Base-by-base conservation (phyloP, 805 yeast genomes). In the Danielia reshetovae region DNA sequence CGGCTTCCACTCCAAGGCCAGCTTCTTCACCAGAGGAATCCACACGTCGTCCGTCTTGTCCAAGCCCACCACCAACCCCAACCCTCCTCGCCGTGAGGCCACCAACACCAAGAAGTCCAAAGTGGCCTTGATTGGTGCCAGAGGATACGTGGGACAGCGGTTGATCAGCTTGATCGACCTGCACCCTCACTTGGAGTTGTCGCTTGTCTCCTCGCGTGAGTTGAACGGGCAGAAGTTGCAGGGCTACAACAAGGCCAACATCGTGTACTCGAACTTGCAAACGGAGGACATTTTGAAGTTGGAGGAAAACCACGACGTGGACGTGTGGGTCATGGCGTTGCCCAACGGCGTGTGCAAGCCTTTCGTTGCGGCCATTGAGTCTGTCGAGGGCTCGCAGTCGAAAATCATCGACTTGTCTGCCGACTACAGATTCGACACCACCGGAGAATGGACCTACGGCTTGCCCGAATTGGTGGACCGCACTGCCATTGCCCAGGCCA, bases 251-350 rank as follows among this genome's bases (percentile, higher is more conserved):
- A 93, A 90, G 65, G 70, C 75, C 36, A 78, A 84, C 39, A 75
- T 90, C 36, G 72, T 75, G 34, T 93, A 93, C 64, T 85, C 85
- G 42, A 93, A 89, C 62, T 70, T 93, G 49, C 89, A 82, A 55
- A 74, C 81, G 29, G 96, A 87, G 53, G 97, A 93, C 50, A 82
- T 93, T 46, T 78, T 78, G 54, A 65, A 70, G 45, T 65, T 93
- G 43, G 98, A 90, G 62, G 72, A 79, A 45, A 68, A 77, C 30
- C 77, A 79, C 32, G 85, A 77, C 35, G 85, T 93, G 39, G 98
- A 93, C 54, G 82, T 89, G 34, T 93, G 99, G 98, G 95, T 94
- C 18, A 93, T 94, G 98, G 98, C 98, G 2, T 74, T 93, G 52
- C 99, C 99, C 45, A 93, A 93, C 59, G 97, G 96, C 31, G 96